A percentile compares a stretch with the other conserved stretches of the same genome.
phyloP scores from a whole-genome alignment of 2,329 filamentous ascomycete species.

The Ophiostoma australiae region DNA sequence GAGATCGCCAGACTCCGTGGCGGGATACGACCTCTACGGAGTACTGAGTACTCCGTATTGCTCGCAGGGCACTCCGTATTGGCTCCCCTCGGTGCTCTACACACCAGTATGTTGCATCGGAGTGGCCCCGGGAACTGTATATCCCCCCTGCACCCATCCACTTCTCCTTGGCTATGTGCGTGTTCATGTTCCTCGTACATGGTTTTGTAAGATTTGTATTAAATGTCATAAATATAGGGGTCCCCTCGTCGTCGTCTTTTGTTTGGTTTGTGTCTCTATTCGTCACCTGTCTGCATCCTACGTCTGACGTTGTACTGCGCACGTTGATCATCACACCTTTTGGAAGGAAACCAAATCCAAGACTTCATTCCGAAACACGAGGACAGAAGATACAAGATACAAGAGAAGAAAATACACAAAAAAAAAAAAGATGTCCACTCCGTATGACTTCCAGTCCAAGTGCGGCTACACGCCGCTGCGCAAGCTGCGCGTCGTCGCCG shows the following conservation, averaged over 20 bases:
- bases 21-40: background rate
- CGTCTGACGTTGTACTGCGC: background rate
- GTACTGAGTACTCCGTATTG: too few species aligned
- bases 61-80: background rate
- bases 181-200: background rate
- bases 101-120: background rate
- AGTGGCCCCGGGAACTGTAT: background rate
- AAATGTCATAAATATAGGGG: constrained; percentile 1
- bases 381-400: background rate
- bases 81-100: background rate
- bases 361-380: background rate
- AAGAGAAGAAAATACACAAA: background rate
- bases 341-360: background rate
- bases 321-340: background rate
- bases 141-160: background rate
- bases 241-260: background rate
- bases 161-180: background rate
- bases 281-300: background rate
- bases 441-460: constrained; percentile 4
- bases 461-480: constrained; percentile 2
- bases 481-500: background rate
- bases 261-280: background rate
- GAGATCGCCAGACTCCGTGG: background rate
- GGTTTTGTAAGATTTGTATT: background rate
- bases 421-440: background rate